Conservation (phyloP, 106 monocot species). For the Dioscorea alata region DNA sequence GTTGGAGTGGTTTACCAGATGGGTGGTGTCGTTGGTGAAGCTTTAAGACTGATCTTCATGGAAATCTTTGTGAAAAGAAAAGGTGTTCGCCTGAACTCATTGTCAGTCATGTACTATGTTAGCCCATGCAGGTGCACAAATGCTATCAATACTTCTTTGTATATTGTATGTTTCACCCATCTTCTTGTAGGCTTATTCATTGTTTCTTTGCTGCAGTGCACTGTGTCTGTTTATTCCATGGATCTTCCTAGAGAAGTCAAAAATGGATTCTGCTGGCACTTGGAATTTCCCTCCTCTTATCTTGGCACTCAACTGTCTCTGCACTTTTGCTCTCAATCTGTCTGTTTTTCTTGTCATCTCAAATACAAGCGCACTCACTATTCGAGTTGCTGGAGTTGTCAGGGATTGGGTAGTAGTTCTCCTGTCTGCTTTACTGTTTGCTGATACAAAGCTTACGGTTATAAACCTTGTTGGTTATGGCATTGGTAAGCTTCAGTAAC, state of each 20-base stretch:
- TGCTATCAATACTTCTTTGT: not conserved
- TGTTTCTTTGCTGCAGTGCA: slow-evolving; percentile 53
- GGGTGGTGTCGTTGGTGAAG: slow-evolving; percentile 96
- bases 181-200: slow-evolving; percentile 1
- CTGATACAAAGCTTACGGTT: slow-evolving; percentile 73
- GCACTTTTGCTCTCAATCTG: slow-evolving; percentile 90
- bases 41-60: slow-evolving; percentile 85
- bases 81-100: slow-evolving; percentile 71
- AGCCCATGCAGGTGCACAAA: slow-evolving; percentile 90
- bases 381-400: slow-evolving; percentile 96
- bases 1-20: slow-evolving; percentile 97
- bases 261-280: slow-evolving; percentile 67
- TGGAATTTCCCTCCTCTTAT: slow-evolving; percentile 77
- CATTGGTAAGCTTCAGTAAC: slow-evolving; percentile 53
- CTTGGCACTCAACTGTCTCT: slow-evolving; percentile 75
- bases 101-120: slow-evolving; percentile 97
- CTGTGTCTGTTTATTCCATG: slow-evolving; percentile 89
- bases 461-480: slow-evolving; percentile 89
- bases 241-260: slow-evolving; percentile 90
- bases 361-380: slow-evolving; percentile 87
- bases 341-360: slow-evolving; percentile 95
- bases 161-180: not conserved
- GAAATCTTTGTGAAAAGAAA: slow-evolving; percentile 95
- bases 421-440: slow-evolving; percentile 64
- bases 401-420: slow-evolving; percentile 95